Evolutionary conservation across 495 filamentous ascomycete genomes (phyloP).

Genomic region (Saxophila tyrrhenica): DNA sequence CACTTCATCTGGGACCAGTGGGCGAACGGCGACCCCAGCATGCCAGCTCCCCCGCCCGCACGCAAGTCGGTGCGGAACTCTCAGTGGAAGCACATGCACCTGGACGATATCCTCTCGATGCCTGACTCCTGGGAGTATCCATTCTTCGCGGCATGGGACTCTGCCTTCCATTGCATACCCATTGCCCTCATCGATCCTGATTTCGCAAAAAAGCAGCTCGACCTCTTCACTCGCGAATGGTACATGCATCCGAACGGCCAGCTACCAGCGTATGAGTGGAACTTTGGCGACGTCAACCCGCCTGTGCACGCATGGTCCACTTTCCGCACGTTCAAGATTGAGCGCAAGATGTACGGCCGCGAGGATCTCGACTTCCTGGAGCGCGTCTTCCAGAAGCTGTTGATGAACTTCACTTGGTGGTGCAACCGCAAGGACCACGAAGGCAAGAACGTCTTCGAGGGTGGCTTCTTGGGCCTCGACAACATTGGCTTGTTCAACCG

Average conservation of each 20-base stretch:
- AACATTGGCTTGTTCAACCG: constrained; percentile 97
- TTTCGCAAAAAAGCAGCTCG: constrained; percentile 94
- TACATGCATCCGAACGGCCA: constrained; percentile 99
- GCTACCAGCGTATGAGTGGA: constrained; percentile 89
- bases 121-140: constrained; percentile 98
- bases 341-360: constrained; percentile 90
- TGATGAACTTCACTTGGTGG: constrained; percentile 99
- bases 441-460: constrained; percentile 93
- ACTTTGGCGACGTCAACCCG: constrained; percentile 94
- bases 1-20: constrained; percentile 96
- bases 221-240: constrained; percentile 92
- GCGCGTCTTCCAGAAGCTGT: constrained; percentile 88
- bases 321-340: constrained; percentile 93
- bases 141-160: constrained; percentile 97
- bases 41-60: constrained; percentile 69
- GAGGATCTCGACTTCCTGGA: constrained; percentile 93
- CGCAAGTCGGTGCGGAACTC: constrained; percentile 74
- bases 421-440: constrained; percentile 90
- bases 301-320: constrained; percentile 94
- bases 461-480: constrained; percentile 90
- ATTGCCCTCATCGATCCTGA: constrained; percentile 95
- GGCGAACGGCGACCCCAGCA: constrained; percentile 67
- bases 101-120: constrained; percentile 94
- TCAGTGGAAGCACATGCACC: constrained; percentile 84
- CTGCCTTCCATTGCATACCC: constrained; percentile 91